Base-by-base conservation (phyloP, 169 alveolate genomes). In the Plasmodium knowlesi region DNA sequence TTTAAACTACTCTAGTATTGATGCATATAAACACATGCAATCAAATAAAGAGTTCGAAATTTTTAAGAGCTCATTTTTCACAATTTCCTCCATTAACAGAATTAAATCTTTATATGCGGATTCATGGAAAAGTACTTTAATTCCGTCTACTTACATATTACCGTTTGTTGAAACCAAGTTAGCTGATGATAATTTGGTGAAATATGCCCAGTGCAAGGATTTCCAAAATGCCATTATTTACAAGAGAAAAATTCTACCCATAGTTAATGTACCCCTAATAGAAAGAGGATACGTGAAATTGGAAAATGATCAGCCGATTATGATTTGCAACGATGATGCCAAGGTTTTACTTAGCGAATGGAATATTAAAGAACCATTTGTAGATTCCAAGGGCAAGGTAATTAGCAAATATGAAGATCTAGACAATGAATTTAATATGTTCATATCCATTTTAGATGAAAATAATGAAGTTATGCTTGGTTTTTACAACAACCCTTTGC, bases 241-340 rank as follows among this genome's bases (percentile, higher is more conserved):
- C 41, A 82, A 82, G 39, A 83, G 94, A 57, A 85, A 93, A 83
- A 83, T 94, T 41, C 86, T 96, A 78, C 97, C 97, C 9, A 93
- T 96, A 43, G 94, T 96, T 67, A 96, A 96, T 54, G 84, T 96
- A 46, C 97, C 97, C 34, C 92, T 91, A 10, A 84, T 96, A 74
- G 95, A 94, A 34, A 93, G 96, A 46, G 97, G 97, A 19, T 94
- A 93, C 41, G 92, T 95, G 6, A 73, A 76, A 91, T 25, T 95
- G 54, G 83, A 95, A 30, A 83, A 83, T 53, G 97, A 96, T 5
- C 96, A 95, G 57, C 97, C 97, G n/a, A 96, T 95, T 16, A 96
- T 96, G 97, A 88, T 83, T 34, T 94, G 96, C 78, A 96, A 95
- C 80, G 94, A 93, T 41, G 97, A 96, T 50, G 97, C 97, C 2